Base-by-base conservation (phyloP, 2,329 filamentous ascomycete species). In the Tolypocladium tropicale region DNA sequence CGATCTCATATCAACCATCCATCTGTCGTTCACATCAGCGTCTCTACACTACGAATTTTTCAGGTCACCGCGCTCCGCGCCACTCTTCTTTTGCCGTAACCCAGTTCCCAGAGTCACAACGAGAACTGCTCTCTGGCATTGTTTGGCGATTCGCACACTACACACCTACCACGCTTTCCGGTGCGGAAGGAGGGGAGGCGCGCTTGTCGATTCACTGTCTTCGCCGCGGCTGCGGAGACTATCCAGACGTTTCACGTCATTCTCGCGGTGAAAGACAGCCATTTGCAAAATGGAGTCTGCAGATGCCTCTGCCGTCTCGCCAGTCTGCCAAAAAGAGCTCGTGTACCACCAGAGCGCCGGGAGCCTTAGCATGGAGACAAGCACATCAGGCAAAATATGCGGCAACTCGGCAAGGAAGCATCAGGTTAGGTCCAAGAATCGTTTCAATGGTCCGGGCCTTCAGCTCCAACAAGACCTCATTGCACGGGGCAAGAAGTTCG, bases 401-500 rank as follows among this genome's bases (percentile, higher is more conserved):
- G 12, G 50, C 16, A 16, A 34, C 14, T 12, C 16, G 10, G 23
- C 12, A 9, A 18, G 32, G 55, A 57, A 52, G 58, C 51, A 50
- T 56, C 57, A 52, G 56, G 61, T 12, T 36, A 55, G 52, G 57
- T 54, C 30, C 16, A 50, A 52, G 37, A 60, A 62, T 28, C 46
- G 46, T 25, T 23, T 56, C 28, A 50, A 50, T 18, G 9, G 18
- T 28, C 33, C 46, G 2, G 21, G 2, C 6, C 28, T 18, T 14
- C 78, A 78, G 30, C 63, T 95, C 48, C 82, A 82, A 54, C 72
- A 78, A 57, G 78, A 85, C 56, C 79, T 96, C 28, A 81, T 95
- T 54, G 84, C 89, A 63, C 84, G 92, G 2, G 92, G 92, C 50
- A 90, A 89, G 76, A 90, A 88, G 62, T 96, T 95, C 65, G 86